Evolutionary conservation across 163 green algal species (phyloP), one percentile per base, ranked within the genome.

Genomic region (Volvox carteri): DNA sequence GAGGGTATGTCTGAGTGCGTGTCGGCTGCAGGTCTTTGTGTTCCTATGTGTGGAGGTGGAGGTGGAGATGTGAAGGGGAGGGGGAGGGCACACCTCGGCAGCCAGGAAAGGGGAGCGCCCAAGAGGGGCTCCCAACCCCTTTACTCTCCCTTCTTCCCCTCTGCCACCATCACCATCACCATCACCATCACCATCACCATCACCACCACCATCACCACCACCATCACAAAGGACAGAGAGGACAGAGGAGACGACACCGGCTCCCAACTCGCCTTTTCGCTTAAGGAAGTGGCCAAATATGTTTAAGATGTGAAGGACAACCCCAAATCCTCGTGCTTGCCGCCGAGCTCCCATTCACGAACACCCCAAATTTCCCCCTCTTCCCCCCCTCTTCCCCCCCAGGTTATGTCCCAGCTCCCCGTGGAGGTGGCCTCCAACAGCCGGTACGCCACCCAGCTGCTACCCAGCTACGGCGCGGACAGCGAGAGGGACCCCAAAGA

Each of bases 361-460:
- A 0, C 37, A 28, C 35, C 37, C 70, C 35, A 4, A 50, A 21
- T 33, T 46, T 0, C 73, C 46, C 28, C 6, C 25, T 3, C 44
- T 28, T 46, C 12, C 44, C 25, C 70, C 37, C 23, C 37, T 74
- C 62, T 41, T 37, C n/a, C n/a, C 44, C 74, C 74, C 9, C 46
- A 83, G 77, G 79, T 87, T 8, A 87, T 91, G 70, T 80, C 52
- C 58, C 87, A 91, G 87, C 87, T 91, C 42, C 87, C 87, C 0
- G 67, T 78, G 35, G 87, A 91, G 80, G 80, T 91, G 35, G 42
- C 80, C 12, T 72, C 58, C 74, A 90, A 86, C 86, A 72, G 58
- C 60, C 86, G 86, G 28, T 86, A 81, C 44, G 74, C 76, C 35
- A 58, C 76, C 30, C 75, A 74, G 74, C 14, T 54, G 60, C 86